These are phyloP conservation scores for Scutellaria barbata DNA, from an alignment of 257 asterid genomes.

Conservation along the genomic window DNA sequence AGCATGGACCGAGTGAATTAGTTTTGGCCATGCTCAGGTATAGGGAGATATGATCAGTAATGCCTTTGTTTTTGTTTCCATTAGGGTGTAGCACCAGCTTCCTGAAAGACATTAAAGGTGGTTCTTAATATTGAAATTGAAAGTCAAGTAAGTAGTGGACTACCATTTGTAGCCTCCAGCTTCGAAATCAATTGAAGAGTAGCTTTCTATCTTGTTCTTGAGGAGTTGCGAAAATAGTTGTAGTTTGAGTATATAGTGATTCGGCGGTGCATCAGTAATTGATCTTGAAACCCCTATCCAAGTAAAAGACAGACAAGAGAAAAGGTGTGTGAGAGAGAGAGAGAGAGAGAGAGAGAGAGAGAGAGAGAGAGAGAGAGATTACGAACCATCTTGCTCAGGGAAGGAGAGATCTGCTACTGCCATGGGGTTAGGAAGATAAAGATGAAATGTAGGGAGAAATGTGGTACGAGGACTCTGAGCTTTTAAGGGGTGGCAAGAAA, in stretches of 20 bases:
- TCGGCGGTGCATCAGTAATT: slow-evolving; percentile 54
- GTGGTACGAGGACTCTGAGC: neutral
- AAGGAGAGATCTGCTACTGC: slow-evolving; percentile 30
- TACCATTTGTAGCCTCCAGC: slow-evolving; percentile 85
- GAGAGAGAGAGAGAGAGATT: neutral
- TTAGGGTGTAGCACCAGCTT: slow-evolving; percentile 63
- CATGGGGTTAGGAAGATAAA: neutral
- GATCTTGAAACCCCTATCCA: slow-evolving; percentile 35
- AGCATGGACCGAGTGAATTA: slow-evolving; percentile 43
- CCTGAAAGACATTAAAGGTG: slow-evolving; percentile 42
- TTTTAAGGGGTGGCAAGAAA: neutral
- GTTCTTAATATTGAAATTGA: too few relatives aligned
- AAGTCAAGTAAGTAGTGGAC: slow-evolving; percentile 2
- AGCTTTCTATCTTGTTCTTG: slow-evolving; percentile 53
- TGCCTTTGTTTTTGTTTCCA: slow-evolving; percentile 67
- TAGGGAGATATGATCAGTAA: slow-evolving; percentile 55
- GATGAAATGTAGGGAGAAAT: neutral
- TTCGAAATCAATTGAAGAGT: slow-evolving; percentile 50
- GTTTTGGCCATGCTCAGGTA: slow-evolving; percentile 52
- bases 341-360: slow-evolving; percentile 1
- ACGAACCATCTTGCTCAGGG: slow-evolving; percentile 33
- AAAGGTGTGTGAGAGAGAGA: slow-evolving; percentile 10
- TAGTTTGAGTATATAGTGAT: slow-evolving; percentile 51
- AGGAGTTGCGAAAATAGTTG: slow-evolving; percentile 52
- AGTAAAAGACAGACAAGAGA: neutral